A percentile compares a stretch with the other conserved stretches of the same genome.
These are phyloP conservation scores for Dendrobium huoshanense DNA, from an alignment of 106 monocot genomes.

Conservation along the genomic window DNA sequence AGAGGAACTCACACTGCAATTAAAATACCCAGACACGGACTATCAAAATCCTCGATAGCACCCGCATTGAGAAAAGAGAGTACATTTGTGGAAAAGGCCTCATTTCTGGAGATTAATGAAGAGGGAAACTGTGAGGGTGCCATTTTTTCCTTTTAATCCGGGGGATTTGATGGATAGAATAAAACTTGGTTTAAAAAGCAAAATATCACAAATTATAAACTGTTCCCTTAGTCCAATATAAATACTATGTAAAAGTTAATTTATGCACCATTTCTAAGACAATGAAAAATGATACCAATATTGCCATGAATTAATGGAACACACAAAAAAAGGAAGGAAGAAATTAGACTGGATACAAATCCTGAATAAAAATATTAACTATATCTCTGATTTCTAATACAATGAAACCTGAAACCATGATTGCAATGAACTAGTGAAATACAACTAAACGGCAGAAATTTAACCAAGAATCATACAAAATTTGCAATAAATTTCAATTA, in stretches of 20 bases:
- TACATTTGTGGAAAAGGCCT: not conserved
- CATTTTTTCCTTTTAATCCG: too few relatives aligned
- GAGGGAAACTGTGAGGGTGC: not conserved
- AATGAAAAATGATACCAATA: too few relatives aligned
- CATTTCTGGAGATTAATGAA: not conserved
- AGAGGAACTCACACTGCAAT: not conserved
- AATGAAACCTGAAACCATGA: not conserved
- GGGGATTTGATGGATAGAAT: too few relatives aligned
- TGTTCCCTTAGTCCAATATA: not conserved
- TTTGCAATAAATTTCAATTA: constrained; percentile 13
- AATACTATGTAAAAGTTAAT: too few relatives aligned
- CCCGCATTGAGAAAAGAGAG: not conserved
- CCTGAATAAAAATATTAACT: not conserved
- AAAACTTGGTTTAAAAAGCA: not conserved
- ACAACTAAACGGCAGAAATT: not conserved
- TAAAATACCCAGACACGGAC: not conserved
- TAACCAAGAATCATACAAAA: not conserved
- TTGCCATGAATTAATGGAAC: too few relatives aligned
- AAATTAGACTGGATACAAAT: too few relatives aligned
- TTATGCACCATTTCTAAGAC: too few relatives aligned
- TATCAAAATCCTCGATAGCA: not conserved
- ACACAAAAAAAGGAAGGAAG: too few relatives aligned
- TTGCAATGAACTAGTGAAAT: not conserved
- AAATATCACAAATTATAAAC: constrained; percentile 1
- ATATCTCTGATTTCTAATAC: not conserved